Base-by-base conservation (phyloP, 306 rosid species). In the Trichosanthes cucumerina region DNA sequence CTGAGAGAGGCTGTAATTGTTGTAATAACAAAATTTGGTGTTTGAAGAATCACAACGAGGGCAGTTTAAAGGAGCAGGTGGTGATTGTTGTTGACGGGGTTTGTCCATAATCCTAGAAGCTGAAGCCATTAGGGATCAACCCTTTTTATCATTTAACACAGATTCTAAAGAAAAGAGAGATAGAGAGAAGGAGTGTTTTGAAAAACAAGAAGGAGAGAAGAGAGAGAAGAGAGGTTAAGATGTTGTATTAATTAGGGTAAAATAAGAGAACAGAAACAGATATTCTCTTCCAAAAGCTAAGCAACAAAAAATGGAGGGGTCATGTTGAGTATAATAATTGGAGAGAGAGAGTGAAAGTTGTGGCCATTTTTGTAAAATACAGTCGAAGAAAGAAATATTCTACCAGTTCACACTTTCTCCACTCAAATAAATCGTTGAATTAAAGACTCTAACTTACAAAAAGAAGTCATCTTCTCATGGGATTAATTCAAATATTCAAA, bases 1-100 rank as follows among this genome's bases (percentile, higher is more conserved):
- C 83, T 95, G 98, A 16, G 98, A 92, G 79, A 95, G 79, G 83
- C 96, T 95, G 82, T 95, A 95, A 83, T 95, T 95, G 91, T 95
- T 95, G 88, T 95, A 95, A 83, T 95, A 95, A 28, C 98, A 95
- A 80, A 95, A 95, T 83, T 95, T 95, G 7, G 98, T 95, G 89
- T 95, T 92, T 1, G 96, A 84, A 2, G 98, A 95, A 46, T 95
- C 98, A 58, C 98, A 95, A 7, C 98, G 95, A 70, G 98, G 98
- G 70, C 98, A 95, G 79, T 88, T 94, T 2, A 87, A 88, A 0
- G 91, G 78, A 58, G 86, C 65, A 24, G 93, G 28, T 88, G 83
- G 6, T 77, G 88, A 4, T 84, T 4, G 52, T 5, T 79, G 77
- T 33, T 84, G 84, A 7, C 75, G 81, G 53, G 92, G 86, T 82